Base-by-base conservation (phyloP, 768 basidiomycete species). In the Mycena vitilis region DNA sequence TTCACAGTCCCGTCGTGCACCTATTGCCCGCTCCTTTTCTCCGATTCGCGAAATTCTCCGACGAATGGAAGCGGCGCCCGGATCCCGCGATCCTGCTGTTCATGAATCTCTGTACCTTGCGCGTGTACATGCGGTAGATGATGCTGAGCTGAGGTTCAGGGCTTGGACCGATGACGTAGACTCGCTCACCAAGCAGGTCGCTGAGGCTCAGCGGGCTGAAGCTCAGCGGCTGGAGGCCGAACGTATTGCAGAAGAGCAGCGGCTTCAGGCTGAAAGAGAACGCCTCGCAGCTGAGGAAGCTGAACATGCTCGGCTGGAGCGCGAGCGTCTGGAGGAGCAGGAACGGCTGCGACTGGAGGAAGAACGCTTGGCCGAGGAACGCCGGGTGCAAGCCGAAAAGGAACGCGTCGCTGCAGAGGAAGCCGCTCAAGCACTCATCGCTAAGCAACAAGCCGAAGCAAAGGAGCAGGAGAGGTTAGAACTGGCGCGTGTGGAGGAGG, bases 31-130 rank as follows among this genome's bases (percentile, higher is more conserved):
- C 25, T 86, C 86, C 0, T 78, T 92, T 49, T 85, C 87, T 20
- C 80, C 83, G 8, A 82, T 89, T 51, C 88, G 85, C 22, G 86
- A 88, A 51, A 76, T 87, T 4, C 79, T 93, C 22, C 82, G 83
- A 22, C 79, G 78, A 25, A 88, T 95, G 82, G 87, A 90, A n/a
- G 72, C 80, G 38, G 68, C 77, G 11, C 83, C 87, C 40, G 78
- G 80, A 51, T 75, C 79, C 2, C 77, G 80, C 37, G 87, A 89
- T 59, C 61, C 79, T 20, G 74, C 81, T 48, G 78, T 84, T n/a
- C 83, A 84, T 49, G 85, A 89, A 54, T 74, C 75, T 23, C 63
- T 93, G 1, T 83, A 87, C 63, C 76, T 80, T 22, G 76, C 88
- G 15, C 85, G 91, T 51, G 78, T 79, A 49, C 80, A 83, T 63